A percentile compares a stretch with the other conserved stretches of the same genome.
These are phyloP conservation scores for Backusella parvicylindrica DNA, from an alignment of 192 early-diverging fungal species.

Conservation along the genomic window DNA sequence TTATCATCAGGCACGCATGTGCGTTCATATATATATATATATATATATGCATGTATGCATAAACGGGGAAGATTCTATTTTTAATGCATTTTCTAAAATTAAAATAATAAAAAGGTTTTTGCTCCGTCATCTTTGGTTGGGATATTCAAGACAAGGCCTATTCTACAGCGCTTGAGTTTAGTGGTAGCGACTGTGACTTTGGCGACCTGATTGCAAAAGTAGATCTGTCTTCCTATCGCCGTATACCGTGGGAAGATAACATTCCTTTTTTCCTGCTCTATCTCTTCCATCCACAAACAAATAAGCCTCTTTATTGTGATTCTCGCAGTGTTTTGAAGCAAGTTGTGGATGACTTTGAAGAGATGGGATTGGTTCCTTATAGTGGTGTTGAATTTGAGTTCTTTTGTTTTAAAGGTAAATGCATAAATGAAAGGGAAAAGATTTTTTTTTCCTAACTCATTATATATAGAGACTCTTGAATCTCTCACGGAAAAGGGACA, in stretches of 20 bases:
- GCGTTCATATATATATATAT: not conserved
- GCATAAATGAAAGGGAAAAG: not conserved
- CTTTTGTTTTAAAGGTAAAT: slow-evolving; percentile 74
- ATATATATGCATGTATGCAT: not conserved
- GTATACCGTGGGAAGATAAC: slow-evolving; percentile 72
- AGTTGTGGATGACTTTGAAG: slow-evolving; percentile 36
- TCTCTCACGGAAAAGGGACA: slow-evolving; percentile 62
- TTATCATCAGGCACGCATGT: not conserved
- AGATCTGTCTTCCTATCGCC: slow-evolving; percentile 61
- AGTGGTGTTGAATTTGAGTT: slow-evolving; percentile 72
- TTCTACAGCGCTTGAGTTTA: slow-evolving; percentile 21
- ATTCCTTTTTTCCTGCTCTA: slow-evolving; percentile 71
- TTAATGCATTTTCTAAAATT: not conserved
- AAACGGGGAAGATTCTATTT: not conserved
- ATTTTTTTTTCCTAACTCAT: not conserved
- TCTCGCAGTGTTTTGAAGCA: slow-evolving; percentile 58
- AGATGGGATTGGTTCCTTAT: slow-evolving; percentile 37
- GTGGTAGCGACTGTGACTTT: slow-evolving; percentile 34
- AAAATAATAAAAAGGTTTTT: slow-evolving; percentile 51
- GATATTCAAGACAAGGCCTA: slow-evolving; percentile 75
- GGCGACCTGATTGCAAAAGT: slow-evolving; percentile 62
- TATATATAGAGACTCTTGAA: slow-evolving; percentile 60
- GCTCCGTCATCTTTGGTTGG: slow-evolving; percentile 77
- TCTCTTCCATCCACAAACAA: slow-evolving; percentile 55
- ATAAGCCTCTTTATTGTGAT: slow-evolving; percentile 56